Evolutionary conservation across 768 basidiomycete genomes (phyloP).

Genomic region (Termitomyces sp.): DNA sequence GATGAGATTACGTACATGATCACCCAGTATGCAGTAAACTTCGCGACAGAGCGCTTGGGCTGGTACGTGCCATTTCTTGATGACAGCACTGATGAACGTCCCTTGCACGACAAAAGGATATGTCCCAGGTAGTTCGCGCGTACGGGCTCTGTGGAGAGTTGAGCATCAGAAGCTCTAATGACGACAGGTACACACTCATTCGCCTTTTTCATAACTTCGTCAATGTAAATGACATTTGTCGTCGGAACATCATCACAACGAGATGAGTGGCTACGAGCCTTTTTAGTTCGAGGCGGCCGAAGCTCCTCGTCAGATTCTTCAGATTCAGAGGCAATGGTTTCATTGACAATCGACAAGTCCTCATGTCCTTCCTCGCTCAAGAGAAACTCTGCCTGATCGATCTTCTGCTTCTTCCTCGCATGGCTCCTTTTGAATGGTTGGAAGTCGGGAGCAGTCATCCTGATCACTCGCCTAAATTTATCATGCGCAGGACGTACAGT

Average conservation of each 20-base stretch:
- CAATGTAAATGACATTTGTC: constrained; percentile 36
- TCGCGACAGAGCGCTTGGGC: constrained; percentile 38
- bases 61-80: constrained; percentile 45
- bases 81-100: constrained; percentile 40
- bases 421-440: constrained; percentile 35
- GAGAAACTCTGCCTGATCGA: constrained; percentile 27
- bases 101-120: constrained; percentile 61
- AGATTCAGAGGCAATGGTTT: background rate
- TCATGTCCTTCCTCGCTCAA: constrained; percentile 31
- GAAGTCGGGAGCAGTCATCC: constrained; percentile 53
- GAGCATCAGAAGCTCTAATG: background rate
- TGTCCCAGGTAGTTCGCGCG: constrained; percentile 64
- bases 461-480: constrained; percentile 43
- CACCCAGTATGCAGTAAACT: constrained; percentile 30
- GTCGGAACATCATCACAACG: background rate
- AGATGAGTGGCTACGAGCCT: background rate
- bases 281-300: background rate
- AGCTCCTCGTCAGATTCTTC: background rate
- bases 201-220: constrained; percentile 46
- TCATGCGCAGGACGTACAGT: constrained; percentile 44
- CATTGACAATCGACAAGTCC: background rate
- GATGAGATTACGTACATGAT: constrained; percentile 39
- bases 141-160: constrained; percentile 45
- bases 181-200: constrained; percentile 33
- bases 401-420: constrained; percentile 5